Percentiles rank a stretch among this genome's conserved stretches.
Conservation (phyloP, 2,329 filamentous ascomycete genomes). For the Diaporthe vexans region DNA sequence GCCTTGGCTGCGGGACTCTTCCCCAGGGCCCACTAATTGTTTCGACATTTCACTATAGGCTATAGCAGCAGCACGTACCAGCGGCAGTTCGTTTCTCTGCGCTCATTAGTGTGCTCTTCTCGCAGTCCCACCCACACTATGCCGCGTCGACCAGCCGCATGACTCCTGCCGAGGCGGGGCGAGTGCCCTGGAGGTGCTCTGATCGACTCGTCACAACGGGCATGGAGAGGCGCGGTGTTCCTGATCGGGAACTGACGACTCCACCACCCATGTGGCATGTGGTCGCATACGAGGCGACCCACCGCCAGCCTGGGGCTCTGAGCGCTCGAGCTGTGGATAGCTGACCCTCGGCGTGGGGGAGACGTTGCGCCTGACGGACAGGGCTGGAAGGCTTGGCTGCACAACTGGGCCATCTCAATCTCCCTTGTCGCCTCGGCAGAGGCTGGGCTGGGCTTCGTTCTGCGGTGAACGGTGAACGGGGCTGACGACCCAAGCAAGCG, state of each 20-base stretch:
- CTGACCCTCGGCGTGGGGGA: slow-evolving; percentile 15
- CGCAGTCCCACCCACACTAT: background rate
- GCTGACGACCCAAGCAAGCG: too few relatives aligned
- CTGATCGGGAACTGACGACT: background rate
- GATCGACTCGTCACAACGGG: background rate
- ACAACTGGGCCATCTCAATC: slow-evolving; percentile 3
- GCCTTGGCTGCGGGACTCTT: background rate
- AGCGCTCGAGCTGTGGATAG: background rate
- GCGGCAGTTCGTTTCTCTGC: slow-evolving; percentile 24
- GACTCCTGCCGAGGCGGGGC: slow-evolving; percentile 7
- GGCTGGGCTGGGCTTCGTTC: background rate
- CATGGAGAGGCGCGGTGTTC: background rate
- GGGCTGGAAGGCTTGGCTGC: slow-evolving; percentile 25
- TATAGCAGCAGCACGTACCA: background rate
- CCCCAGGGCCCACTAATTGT: slow-evolving; percentile 9
- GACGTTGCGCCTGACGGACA: slow-evolving; percentile 10
- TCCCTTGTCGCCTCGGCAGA: background rate
- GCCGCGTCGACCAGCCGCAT: background rate
- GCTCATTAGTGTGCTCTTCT: background rate
- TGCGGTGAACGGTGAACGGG: too few relatives aligned
- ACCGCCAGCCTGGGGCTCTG: background rate
- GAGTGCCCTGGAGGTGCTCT: background rate
- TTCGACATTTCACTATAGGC: background rate
- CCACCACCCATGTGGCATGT: slow-evolving; percentile 22
- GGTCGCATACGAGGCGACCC: slow-evolving; percentile 10